Conservation (phyloP, 352 stramenopile species). For the Thalassiosira mediterranea region DNA sequence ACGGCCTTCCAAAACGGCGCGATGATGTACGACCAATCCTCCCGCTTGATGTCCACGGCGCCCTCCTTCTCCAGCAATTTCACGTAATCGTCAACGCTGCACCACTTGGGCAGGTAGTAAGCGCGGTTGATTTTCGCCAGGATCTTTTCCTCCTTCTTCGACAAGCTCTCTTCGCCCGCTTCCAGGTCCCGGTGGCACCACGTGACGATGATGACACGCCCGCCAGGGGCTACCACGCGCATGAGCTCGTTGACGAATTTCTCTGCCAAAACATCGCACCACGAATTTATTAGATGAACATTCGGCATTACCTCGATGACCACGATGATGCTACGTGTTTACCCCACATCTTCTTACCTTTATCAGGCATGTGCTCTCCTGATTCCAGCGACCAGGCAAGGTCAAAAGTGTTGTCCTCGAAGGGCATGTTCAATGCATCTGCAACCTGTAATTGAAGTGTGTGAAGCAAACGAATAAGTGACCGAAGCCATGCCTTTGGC, state of each 20-base stretch:
- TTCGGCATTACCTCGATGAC: too few relatives aligned
- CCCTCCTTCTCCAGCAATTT: slow-evolving; percentile 80
- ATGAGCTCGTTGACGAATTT: slow-evolving; percentile 87
- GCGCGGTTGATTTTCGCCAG: slow-evolving; percentile 86
- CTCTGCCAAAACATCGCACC: too few relatives aligned
- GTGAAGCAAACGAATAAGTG: too few relatives aligned
- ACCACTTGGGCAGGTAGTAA: slow-evolving; percentile 89
- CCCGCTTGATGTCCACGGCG: slow-evolving; percentile 74
- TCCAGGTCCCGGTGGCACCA: slow-evolving; percentile 88
- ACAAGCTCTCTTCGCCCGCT: slow-evolving; percentile 70
- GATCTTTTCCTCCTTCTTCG: slow-evolving; percentile 80
- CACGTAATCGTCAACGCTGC: slow-evolving; percentile 85
- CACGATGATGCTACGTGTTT: too few relatives aligned
- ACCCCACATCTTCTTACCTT: too few relatives aligned
- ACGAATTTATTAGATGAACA: too few relatives aligned
- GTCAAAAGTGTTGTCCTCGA: slow-evolving; percentile 85
- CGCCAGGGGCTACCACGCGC: slow-evolving; percentile 81
- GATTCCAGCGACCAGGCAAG: slow-evolving; percentile 88
- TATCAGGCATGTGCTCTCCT: slow-evolving; percentile 90
- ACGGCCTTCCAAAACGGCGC: slow-evolving; percentile 90
- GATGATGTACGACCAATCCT: slow-evolving; percentile 89
- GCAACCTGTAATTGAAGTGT: too few relatives aligned
- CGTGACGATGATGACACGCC: slow-evolving; percentile 86
- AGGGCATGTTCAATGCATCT: slow-evolving; percentile 87
- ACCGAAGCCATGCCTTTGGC: too few relatives aligned